Evolutionary conservation across 495 filamentous ascomycete species (phyloP), one percentile per base, ranked within the genome.

Genomic region (Trichoderma reesei): DNA sequence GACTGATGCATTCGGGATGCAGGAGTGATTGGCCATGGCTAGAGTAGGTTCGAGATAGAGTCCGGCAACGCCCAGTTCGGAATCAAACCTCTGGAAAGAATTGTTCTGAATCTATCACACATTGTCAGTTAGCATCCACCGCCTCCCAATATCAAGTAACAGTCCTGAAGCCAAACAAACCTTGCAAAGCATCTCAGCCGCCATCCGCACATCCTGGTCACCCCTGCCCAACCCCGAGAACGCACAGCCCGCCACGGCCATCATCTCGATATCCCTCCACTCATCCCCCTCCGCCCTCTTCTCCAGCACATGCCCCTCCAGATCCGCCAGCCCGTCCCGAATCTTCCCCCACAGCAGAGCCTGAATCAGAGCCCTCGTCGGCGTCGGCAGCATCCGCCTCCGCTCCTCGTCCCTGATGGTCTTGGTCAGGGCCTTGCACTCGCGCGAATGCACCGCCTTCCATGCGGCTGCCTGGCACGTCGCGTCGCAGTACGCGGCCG

Each of bases 381-480:
- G 72, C 1, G 81, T 83, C 2, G 82, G 82, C 46, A 82, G 66
- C 64, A 65, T 66, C 63, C 66, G 67, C 36, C 66, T 67, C 11
- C 51, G 64, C 26, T 59, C 60, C 14, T 65, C 63, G 5, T 67
- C 65, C 20, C 75, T 26, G 5, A 44, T 42, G 18, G 16, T 69
- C 8, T 73, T 71, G 60, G 60, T 61, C 60, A 79, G 73, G 46
- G 79, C 72, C n/a, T 71, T 70, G 69, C 85, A 87, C 69, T 83
- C 81, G 37, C 64, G 64, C 61, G 80, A 79, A 69, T 87, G 85
- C 7, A 72, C 72, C 0, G 54, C 64, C 56, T 72, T 75, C 85
- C 85, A 88, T 72, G 85, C 79, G 5, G 74, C 68, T 44, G 76
- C 77, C 71, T 88, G 85, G 67, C 85, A 88, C 11, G 67, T 63